phyloP scores from a whole-genome alignment of 106 monocot genomes.

The Chionographis japonica region DNA sequence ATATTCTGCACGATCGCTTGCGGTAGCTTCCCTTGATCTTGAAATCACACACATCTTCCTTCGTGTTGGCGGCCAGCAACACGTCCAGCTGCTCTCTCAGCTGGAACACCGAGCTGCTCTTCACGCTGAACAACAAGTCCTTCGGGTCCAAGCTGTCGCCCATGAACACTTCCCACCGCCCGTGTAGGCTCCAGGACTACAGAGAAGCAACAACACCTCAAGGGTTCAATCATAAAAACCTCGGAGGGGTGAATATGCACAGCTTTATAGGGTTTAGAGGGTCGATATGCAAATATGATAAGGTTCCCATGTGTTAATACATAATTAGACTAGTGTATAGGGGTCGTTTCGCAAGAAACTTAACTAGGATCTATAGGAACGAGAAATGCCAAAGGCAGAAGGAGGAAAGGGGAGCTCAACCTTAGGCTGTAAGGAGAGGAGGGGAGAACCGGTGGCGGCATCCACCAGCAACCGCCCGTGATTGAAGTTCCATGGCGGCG shows the following conservation, averaged over 20 bases:
- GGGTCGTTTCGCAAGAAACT: not conserved
- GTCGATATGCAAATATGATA: not conserved
- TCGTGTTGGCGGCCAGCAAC: constrained; percentile 12
- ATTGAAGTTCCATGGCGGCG: not conserved
- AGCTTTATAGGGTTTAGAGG: not conserved
- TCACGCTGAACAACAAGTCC: not conserved
- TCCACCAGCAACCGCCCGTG: not conserved
- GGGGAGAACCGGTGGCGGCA: not conserved
- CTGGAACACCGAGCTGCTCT: not conserved
- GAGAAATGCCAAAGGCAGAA: not conserved
- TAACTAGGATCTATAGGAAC: too few relatives aligned
- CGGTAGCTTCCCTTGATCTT: constrained; percentile 18
- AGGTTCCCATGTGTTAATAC: too few relatives aligned
- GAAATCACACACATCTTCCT: constrained; percentile 15
- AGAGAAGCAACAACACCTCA: not conserved
- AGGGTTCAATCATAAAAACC: not conserved
- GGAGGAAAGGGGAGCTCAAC: not conserved
- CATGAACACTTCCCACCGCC: not conserved
- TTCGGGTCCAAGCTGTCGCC: not conserved
- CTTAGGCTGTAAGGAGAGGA: not conserved
- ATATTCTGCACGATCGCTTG: constrained; percentile 12
- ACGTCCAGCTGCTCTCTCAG: not conserved
- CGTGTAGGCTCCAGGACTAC: not conserved
- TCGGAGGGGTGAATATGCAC: too few relatives aligned
- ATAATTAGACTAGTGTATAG: not conserved